Percentiles rank a stretch among this genome's conserved stretches.
Conservation (phyloP, 768 basidiomycete genomes). For the Aureoboletus auriporus region DNA sequence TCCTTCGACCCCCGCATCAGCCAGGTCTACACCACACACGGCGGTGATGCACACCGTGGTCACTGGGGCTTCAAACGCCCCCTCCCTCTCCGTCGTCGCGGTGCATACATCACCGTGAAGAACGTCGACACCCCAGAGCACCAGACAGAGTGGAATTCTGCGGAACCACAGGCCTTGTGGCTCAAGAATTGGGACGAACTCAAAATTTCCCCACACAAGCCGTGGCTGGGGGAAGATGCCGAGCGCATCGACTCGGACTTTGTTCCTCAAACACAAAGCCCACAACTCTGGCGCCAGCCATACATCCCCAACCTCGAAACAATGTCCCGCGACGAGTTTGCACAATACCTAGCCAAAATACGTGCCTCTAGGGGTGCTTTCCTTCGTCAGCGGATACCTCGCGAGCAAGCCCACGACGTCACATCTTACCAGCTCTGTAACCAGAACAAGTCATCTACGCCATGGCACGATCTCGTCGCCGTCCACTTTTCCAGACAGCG, state of each 20-base stretch:
- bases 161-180: constrained; percentile 62
- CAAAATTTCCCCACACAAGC: constrained; percentile 14
- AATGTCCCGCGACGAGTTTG: constrained; percentile 59
- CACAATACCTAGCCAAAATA: constrained; percentile 54
- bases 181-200: constrained; percentile 66
- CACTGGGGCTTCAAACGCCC: constrained; percentile 87
- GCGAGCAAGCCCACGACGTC: constrained; percentile 13
- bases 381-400: constrained; percentile 34
- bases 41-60: constrained; percentile 68
- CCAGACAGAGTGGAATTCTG: constrained; percentile 75
- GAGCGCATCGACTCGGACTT: constrained; percentile 27
- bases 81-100: constrained; percentile 59
- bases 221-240: constrained; percentile 10
- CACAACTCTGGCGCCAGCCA: constrained; percentile 18
- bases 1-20: constrained; percentile 71
- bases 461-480: constrained; percentile 27
- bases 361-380: constrained; percentile 57
- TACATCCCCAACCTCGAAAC: constrained; percentile 51
- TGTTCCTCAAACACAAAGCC: constrained; percentile 11
- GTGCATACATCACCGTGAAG: constrained; percentile 61
- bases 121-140: constrained; percentile 69
- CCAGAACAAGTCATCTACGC: constrained; percentile 8
- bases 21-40: constrained; percentile 71
- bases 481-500: constrained; percentile 18
- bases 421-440: constrained; percentile 29